Evolutionary conservation across 2,329 filamentous ascomycete genomes (phyloP), one percentile per base, ranked within the genome.

Genomic region (Fusarium transvaalense): DNA sequence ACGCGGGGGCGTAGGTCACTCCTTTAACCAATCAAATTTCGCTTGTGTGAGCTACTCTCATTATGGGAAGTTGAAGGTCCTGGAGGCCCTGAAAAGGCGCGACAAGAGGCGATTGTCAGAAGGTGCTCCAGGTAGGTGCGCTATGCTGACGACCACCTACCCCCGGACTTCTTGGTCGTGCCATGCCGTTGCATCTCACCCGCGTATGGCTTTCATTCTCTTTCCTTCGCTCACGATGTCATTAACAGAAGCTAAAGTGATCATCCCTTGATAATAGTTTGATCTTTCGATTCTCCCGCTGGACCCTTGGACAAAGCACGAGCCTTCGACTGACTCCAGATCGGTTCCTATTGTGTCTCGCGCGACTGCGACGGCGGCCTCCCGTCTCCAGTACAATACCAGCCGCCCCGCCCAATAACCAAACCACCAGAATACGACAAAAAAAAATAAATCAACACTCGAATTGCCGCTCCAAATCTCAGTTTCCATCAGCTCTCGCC

Each of bases 301-400:
- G 50, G 43, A 50, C 38, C 37, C 50, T 60, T 68, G 23, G 50
- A 54, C 35, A 48, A 50, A 64, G 47, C 61, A 66, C 56, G 61
- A 67, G 68, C 65, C 60, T 64, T 70, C 21, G 58, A 67, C 60
- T 45, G 66, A 64, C 66, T 59, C 52, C 39, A 54, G 42, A 52
- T 60, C 47, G 27, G 54, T 64, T 66, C 53, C 39, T 62, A 35
- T 39, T 27, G 51, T 69, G 52, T 65, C 51, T 62, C 55, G 63
- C 59, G 59, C 63, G 48, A 56, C 56, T 58, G 65, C 55, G 72
- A 70, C 72, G 72, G 72, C 72, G 72, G 72, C 72, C 72, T 74
- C 72, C 71, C 68, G 50, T 61, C 53, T 48, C 32, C 39, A 64
- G 35, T 64, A 45, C 60, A 64, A 58, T 59, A 64, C 63, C 60